phyloP scores from a whole-genome alignment of 73 alveolate species.

The Paramecium pentaurelia region DNA sequence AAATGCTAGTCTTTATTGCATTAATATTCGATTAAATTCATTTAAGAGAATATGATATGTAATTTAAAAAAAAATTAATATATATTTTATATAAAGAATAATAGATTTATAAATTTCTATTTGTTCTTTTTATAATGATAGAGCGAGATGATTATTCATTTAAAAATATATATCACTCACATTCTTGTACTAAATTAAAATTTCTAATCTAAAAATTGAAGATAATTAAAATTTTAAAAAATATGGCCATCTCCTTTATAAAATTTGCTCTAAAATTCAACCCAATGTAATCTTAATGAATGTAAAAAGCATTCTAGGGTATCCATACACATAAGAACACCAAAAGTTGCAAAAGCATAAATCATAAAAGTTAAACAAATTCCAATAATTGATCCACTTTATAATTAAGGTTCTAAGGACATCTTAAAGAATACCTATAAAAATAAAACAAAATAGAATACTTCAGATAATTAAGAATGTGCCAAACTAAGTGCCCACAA shows the following conservation, averaged over 20 bases:
- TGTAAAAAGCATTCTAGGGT: constrained; percentile 96
- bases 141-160: not conserved
- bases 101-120: no score
- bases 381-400: constrained; percentile 63
- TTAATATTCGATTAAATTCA: no score
- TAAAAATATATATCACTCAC: not conserved
- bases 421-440: constrained; percentile 80
- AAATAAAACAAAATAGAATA: not conserved
- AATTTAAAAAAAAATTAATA: no score
- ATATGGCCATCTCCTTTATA: constrained; percentile 86
- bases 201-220: not conserved
- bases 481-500: constrained; percentile 99
- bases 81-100: no score
- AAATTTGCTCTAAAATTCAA: constrained; percentile 93
- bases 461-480: constrained; percentile 94
- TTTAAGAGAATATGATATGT: no score
- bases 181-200: not conserved
- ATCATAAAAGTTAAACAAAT: constrained; percentile 77
- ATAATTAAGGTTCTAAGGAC: constrained; percentile 73
- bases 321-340: constrained; percentile 97
- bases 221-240: not conserved
- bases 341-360: constrained; percentile 81
- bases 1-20: not conserved
- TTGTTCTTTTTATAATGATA: not conserved
- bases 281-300: constrained; percentile 98